Evolutionary conservation across 495 filamentous ascomycete genomes (phyloP).

Genomic region (Aspergillus ostianus): DNA sequence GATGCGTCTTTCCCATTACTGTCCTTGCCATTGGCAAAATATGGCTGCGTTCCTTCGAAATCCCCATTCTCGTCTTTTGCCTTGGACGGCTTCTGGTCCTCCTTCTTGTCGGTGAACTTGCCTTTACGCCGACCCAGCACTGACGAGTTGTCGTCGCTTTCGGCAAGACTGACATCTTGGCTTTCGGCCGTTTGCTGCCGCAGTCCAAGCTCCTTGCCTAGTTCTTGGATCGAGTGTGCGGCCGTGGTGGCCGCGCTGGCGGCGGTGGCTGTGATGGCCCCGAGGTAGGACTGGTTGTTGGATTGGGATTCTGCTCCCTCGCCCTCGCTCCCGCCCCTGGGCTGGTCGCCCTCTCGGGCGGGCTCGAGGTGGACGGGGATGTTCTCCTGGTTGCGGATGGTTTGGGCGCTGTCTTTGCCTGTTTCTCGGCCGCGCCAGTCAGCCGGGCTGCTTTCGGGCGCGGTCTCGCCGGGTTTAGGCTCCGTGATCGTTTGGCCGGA

Average conservation of each 20-base stretch:
- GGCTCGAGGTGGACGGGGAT: constrained; percentile 3
- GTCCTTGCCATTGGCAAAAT: constrained; percentile 19
- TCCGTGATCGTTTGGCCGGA: constrained; percentile 51
- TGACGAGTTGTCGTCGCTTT: constrained; percentile 47
- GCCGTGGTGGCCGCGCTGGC: constrained; percentile 14
- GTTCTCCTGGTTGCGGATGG: constrained; percentile 17
- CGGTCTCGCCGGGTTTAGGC: constrained; percentile 59
- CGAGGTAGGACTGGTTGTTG: constrained; percentile 10
- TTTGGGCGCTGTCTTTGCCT: background rate
- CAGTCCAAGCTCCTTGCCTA: constrained; percentile 63
- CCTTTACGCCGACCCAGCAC: constrained; percentile 3
- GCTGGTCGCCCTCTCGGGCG: background rate
- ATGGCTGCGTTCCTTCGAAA: constrained; percentile 32
- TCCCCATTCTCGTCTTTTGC: constrained; percentile 18
- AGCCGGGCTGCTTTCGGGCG: constrained; percentile 64
- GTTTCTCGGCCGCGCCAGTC: constrained; percentile 61
- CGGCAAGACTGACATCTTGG: constrained; percentile 64
- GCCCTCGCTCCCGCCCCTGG: background rate
- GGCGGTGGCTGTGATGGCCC: constrained; percentile 9
- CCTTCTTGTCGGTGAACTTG: background rate
- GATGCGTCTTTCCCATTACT: background rate
- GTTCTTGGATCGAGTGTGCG: constrained; percentile 18
- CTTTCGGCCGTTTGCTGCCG: constrained; percentile 59
- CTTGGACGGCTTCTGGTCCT: background rate
- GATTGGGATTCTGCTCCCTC: constrained; percentile 8